Evolutionary conservation across 108 stramenopile genomes (phyloP).

Genomic region (Pseudonitzschia multistriata): DNA sequence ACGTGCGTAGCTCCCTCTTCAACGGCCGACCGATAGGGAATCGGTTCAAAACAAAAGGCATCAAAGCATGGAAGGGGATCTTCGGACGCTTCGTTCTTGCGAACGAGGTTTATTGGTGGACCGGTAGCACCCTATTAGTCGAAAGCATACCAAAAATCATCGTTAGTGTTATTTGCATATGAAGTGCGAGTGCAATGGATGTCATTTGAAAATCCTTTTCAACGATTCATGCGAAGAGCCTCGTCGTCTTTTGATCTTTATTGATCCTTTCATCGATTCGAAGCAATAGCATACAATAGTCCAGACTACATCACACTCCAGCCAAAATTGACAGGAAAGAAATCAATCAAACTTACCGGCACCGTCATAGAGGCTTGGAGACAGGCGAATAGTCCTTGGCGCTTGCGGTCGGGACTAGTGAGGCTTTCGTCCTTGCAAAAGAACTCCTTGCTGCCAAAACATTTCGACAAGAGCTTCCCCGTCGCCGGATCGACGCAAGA

Average conservation of each 20-base stretch:
- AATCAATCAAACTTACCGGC: conserved; percentile 24
- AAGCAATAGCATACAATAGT: no score
- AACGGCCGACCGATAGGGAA: conserved; percentile 77
- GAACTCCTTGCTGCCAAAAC: conserved; percentile 68
- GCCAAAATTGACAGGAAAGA: not conserved
- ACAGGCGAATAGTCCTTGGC: conserved; percentile 72
- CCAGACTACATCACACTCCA: not conserved
- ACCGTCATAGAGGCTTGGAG: conserved; percentile 79
- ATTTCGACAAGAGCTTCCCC: conserved; percentile 47
- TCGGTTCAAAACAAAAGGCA: conserved; percentile 83
- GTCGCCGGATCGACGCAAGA: conserved; percentile 53
- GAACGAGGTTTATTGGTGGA: conserved; percentile 51
- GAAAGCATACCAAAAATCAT: not conserved
- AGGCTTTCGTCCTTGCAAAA: conserved; percentile 37
- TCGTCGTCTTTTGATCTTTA: no score
- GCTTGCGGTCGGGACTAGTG: not conserved
- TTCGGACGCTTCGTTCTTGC: not conserved
- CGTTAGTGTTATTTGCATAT: not conserved
- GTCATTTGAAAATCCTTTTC: no score
- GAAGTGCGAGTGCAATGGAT: not conserved
- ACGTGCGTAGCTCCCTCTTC: conserved; percentile 82
- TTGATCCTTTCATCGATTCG: no score
- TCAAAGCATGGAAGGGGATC: conserved; percentile 49
- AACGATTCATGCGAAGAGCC: no score
- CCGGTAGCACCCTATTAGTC: conserved; percentile 56